Percentiles rank a stretch among this genome's conserved stretches.
Evolutionary conservation across 192 early-diverging fungal species (phyloP).

Genomic region (Dissophora ornata): DNA sequence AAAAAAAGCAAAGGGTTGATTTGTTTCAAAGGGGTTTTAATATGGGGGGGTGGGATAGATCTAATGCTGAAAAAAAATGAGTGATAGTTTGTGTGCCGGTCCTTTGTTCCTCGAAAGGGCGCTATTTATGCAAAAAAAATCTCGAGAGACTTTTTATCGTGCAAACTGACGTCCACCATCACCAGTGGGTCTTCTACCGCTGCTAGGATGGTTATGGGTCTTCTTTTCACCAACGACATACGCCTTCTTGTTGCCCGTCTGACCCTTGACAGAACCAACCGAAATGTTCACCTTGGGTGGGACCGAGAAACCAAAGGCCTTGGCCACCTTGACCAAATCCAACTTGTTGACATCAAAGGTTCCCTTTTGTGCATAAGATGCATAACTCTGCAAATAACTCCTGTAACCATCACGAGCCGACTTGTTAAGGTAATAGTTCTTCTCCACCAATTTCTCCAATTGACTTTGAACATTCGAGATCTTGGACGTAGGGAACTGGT

Average conservation of each 20-base stretch:
- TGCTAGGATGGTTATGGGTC: conserved; percentile 41
- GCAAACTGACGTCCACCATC: conserved; percentile 53
- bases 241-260: conserved; percentile 50
- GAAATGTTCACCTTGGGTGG: conserved; percentile 93
- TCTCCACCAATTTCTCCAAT: conserved; percentile 96
- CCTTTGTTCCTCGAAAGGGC: no score
- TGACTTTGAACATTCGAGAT: conserved; percentile 95
- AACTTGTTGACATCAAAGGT: conserved; percentile 94
- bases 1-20: no score
- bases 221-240: conserved; percentile 53
- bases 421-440: conserved; percentile 98
- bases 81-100: no score
- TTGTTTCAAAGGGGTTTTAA: no score
- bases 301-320: conserved; percentile 95
- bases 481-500: conserved; percentile 95
- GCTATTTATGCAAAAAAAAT: no score
- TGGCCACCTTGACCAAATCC: conserved; percentile 92
- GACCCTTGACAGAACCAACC: conserved; percentile 58
- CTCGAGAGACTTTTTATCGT: conserved; percentile 22
- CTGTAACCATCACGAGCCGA: conserved; percentile 96
- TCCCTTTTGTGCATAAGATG: conserved; percentile 94
- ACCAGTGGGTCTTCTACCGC: conserved; percentile 32
- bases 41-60: no score
- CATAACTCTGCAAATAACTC: conserved; percentile 95
- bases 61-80: no score